Evolutionary conservation across 768 basidiomycete species (phyloP).

Genomic region (Amanita fuliginea): DNA sequence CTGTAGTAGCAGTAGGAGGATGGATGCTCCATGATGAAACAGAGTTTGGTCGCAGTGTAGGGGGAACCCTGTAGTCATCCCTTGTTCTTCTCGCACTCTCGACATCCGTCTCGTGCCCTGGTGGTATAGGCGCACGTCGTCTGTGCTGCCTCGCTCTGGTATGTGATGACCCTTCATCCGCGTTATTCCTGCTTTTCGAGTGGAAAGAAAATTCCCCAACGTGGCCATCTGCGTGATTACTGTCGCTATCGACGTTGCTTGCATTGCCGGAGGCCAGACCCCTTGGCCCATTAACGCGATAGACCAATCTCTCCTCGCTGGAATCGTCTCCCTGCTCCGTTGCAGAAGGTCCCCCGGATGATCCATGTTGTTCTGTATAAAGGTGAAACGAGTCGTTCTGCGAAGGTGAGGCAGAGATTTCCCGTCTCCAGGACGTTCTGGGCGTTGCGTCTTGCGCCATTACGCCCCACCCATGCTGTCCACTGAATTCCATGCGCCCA

Average conservation of each 20-base stretch:
- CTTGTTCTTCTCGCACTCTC: conserved; percentile 2
- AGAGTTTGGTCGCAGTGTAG: not conserved
- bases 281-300: not conserved
- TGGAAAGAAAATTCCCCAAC: not conserved
- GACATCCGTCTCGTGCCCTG: conserved; percentile 7
- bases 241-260: not conserved
- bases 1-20: not conserved
- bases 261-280: not conserved
- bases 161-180: not conserved
- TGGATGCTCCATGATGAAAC: conserved; percentile 4
- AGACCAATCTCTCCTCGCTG: conserved; percentile 3
- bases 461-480: not conserved
- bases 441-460: not conserved
- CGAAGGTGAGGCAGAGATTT: not conserved
- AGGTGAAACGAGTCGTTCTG: not conserved
- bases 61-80: not conserved
- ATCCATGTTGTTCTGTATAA: not conserved
- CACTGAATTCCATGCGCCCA: not conserved
- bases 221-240: not conserved
- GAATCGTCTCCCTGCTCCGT: conserved; percentile 1
- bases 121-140: not conserved
- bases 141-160: not conserved
- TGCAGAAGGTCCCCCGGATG: not conserved
- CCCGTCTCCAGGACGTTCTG: not conserved
- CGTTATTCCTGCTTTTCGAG: not conserved